Evolutionary conservation across 2,329 filamentous ascomycete species (phyloP).

Genomic region (Cylindrodendrum hubeiense): DNA sequence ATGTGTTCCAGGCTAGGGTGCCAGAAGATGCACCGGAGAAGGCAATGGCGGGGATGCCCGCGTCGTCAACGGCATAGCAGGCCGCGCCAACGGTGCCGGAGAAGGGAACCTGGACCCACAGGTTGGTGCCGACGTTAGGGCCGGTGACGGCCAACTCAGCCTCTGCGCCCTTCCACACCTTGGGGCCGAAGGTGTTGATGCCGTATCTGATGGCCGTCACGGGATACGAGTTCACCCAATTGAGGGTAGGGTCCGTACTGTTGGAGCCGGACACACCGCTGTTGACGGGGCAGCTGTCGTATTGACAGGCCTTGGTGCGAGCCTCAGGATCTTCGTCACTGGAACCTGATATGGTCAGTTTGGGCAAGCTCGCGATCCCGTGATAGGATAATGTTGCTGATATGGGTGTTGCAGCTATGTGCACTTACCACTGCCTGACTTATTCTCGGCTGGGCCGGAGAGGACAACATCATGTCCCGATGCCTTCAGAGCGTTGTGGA

Average conservation of each 20-base stretch:
- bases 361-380: neutral
- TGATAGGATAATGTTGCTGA: neutral
- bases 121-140: slow-evolving; percentile 70
- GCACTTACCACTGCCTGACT: slow-evolving; percentile 69
- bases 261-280: slow-evolving; percentile 70
- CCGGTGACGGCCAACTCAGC: slow-evolving; percentile 76
- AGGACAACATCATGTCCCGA: slow-evolving; percentile 73
- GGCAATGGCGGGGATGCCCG: slow-evolving; percentile 74
- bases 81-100: slow-evolving; percentile 78
- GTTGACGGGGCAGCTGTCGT: slow-evolving; percentile 69
- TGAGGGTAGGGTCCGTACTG: slow-evolving; percentile 59
- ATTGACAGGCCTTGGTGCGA: slow-evolving; percentile 68
- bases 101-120: slow-evolving; percentile 67
- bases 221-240: slow-evolving; percentile 80
- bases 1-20: slow-evolving; percentile 65
- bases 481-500: slow-evolving; percentile 67
- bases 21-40: slow-evolving; percentile 70
- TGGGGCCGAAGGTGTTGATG: slow-evolving; percentile 66
- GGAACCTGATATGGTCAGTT: slow-evolving; percentile 14
- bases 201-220: slow-evolving; percentile 74
- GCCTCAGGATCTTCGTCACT: slow-evolving; percentile 64
- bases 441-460: slow-evolving; percentile 74
- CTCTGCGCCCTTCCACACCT: slow-evolving; percentile 62
- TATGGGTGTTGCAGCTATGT: neutral
- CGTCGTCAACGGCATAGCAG: slow-evolving; percentile 65